phyloP scores from a whole-genome alignment of 306 rosid species.

The Cyclanthera cordifolia region DNA sequence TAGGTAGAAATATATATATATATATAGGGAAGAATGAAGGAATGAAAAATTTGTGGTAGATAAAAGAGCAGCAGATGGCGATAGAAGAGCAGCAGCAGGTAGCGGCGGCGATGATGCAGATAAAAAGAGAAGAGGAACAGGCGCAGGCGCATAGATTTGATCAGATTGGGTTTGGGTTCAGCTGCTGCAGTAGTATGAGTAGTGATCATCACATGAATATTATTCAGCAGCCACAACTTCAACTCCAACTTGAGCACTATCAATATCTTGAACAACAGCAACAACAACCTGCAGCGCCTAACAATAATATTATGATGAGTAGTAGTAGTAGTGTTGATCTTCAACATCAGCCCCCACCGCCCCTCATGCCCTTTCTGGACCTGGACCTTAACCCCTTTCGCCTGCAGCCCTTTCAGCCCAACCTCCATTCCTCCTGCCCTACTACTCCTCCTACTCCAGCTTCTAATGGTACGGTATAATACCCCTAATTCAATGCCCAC shows the following conservation, averaged over 20 bases:
- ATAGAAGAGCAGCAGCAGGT: constrained; percentile 25
- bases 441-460: not conserved
- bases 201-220: too few species aligned
- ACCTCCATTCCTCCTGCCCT: constrained; percentile 19
- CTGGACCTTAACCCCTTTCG: constrained; percentile 14
- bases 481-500: not conserved
- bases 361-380: not conserved
- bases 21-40: not conserved
- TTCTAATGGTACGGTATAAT: too few species aligned
- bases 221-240: not conserved
- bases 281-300: not conserved
- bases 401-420: constrained; percentile 32
- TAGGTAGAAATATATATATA: too few species aligned
- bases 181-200: too few species aligned
- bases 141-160: too few species aligned
- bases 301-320: too few species aligned
- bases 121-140: constrained; percentile 1
- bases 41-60: not conserved
- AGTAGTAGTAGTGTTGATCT: not conserved
- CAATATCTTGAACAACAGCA: not conserved
- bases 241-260: not conserved
- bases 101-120: constrained; percentile 19
- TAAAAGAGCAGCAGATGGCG: constrained; percentile 34
- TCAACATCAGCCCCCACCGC: not conserved
- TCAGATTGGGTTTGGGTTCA: too few species aligned